A percentile compares a stretch with the other conserved stretches of the same genome.
Conservation (phyloP, 352 stramenopile species). For the Pythium apleroticum region DNA sequence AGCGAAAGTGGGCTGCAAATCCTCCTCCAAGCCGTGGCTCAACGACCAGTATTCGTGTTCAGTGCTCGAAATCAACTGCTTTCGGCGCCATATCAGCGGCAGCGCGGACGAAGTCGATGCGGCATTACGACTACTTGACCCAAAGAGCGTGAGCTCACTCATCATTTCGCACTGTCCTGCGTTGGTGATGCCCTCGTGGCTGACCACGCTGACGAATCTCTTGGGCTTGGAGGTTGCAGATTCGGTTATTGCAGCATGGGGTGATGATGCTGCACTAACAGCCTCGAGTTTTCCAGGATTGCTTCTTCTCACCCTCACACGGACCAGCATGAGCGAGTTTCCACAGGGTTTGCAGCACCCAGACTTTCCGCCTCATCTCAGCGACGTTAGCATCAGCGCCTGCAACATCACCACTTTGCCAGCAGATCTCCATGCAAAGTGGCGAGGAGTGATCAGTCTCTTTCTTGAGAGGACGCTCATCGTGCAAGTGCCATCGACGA, state of each 20-base stretch:
- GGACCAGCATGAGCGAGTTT: conserved; percentile 12
- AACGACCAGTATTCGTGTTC: conserved; percentile 13
- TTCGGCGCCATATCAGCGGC: conserved; percentile 12
- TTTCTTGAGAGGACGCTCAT: conserved; percentile 8
- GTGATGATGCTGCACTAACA: conserved; percentile 6
- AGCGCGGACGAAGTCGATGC: conserved; percentile 3
- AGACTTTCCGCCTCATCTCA: conserved; percentile 2
- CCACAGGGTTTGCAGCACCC: conserved; percentile 3
- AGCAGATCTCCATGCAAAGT: conserved; percentile 9
- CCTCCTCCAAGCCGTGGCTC: conserved; percentile 11
- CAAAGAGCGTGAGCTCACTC: conserved; percentile 4
- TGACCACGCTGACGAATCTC: conserved; percentile 2
- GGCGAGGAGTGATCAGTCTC: conserved; percentile 6
- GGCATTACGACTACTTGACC: conserved; percentile 3
- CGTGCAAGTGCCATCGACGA: not conserved
- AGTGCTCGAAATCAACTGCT: conserved; percentile 22
- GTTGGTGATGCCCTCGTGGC: conserved; percentile 2
- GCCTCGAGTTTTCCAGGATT: not conserved
- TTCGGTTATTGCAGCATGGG: conserved; percentile 7
- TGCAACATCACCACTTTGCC: conserved; percentile 18
- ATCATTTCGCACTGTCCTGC: conserved; percentile 18
- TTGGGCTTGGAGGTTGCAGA: conserved; percentile 16
- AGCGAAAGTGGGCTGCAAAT: conserved; percentile 19
- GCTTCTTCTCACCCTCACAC: not conserved
- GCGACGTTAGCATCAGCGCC: conserved; percentile 8